Conservation (phyloP, 768 basidiomycete genomes). For the Termitomyces titanicus region DNA sequence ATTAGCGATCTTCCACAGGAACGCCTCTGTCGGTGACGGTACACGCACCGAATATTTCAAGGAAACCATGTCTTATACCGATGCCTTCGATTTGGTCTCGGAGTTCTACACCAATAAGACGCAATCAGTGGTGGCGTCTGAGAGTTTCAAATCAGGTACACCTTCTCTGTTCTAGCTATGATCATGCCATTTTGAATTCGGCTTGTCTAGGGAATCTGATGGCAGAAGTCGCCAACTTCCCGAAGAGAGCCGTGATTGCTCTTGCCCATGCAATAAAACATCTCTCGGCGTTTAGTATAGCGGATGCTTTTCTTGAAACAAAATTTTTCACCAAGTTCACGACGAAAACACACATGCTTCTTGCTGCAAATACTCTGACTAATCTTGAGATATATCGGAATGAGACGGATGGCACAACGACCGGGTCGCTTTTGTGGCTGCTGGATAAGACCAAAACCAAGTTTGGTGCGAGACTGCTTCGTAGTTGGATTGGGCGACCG, state of each 20-base stretch:
- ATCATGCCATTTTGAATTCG: background rate
- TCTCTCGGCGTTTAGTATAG: constrained; percentile 70
- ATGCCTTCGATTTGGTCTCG: constrained; percentile 66
- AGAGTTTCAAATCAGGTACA: constrained; percentile 43
- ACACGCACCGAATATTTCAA: constrained; percentile 65
- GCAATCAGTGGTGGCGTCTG: constrained; percentile 34
- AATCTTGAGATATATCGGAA: constrained; percentile 95
- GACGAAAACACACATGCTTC: constrained; percentile 76
- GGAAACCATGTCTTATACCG: constrained; percentile 52
- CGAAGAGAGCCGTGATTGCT: constrained; percentile 65
- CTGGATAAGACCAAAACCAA: constrained; percentile 85
- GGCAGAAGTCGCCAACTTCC: constrained; percentile 61
- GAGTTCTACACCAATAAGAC: constrained; percentile 61
- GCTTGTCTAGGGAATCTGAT: constrained; percentile 50
- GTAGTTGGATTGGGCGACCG: constrained; percentile 85
- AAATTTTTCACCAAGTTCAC: constrained; percentile 79
- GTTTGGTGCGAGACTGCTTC: constrained; percentile 83
- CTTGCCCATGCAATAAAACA: constrained; percentile 72
- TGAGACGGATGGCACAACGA: constrained; percentile 70
- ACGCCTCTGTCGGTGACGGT: constrained; percentile 32
- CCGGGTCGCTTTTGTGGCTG: constrained; percentile 80
- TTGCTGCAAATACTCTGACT: constrained; percentile 82
- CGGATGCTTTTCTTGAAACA: constrained; percentile 73
- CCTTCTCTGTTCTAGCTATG: constrained; percentile 6
- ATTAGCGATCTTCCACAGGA: constrained; percentile 25